Base-by-base conservation (phyloP, 148 eudicot genomes). In the Nepenthes gracilis region DNA sequence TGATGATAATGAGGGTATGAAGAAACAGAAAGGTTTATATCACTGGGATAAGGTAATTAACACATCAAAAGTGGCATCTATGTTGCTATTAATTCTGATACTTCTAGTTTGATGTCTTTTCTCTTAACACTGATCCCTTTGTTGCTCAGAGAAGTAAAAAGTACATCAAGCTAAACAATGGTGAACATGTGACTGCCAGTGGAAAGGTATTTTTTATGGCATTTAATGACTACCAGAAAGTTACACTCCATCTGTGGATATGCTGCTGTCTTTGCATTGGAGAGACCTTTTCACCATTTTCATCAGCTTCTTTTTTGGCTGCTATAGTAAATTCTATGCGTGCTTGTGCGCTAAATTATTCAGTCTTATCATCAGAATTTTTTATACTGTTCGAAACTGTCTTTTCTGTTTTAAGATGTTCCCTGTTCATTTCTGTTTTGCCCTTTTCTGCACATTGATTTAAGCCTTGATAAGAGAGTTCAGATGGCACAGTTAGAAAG, bases 21-120 rank as follows among this genome's bases (percentile, higher is more conserved):
- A 72, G 67, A 85, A 80, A 71, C 96, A 92, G 70, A 88, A 77
- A 70, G 59, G 81, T 61, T 67, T 71, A 12, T 81, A 49, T 70
- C 97, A 88, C 63, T 92, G 97, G 97, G 97, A 92, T 68, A 92
- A 83, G 93, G 97, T 87, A 59, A 36, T 23, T 61, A 11, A 53
- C 7, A 52, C 47, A 49, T 66, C 51, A 47, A 23, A 23, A 23
- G 23, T 23, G 23, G 23, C 23, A 0, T 23, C 23, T 23, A 23
- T 23, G 23, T 23, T 23, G 23, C 23, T 23, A 23, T 23, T 23
- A 23, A 23, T 23, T 23, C 23, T 23, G 23, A 23, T 23, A 23
- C 23, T 23, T 23, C 23, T 55, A 37, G 35, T 59, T 40, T 57
- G 33, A 14, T 70, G 33, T 43, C 38, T 54, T 45, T 54, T 52